These are phyloP conservation scores for Sorghum bicolor DNA, from an alignment of 176 grass and related monocot species.

Conservation along the genomic window Sorghum_bicolor_NCBIv3 NC_012873.2:4189501-4190000, in stretches of 20 bases:
- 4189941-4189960: too few species aligned
- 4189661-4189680: slow-evolving; percentile 31
- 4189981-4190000: too few species aligned
- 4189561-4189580: background rate
- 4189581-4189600: too few species aligned
- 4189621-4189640: slow-evolving; percentile 1
- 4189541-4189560: background rate
- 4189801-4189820: background rate
- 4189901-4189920: too few species aligned
- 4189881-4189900: background rate
- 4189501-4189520: background rate
- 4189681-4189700: background rate
- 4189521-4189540: background rate
- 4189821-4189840: background rate
- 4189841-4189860: slow-evolving; percentile 11
- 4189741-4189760: slow-evolving; percentile 24
- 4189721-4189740: background rate
- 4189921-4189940: too few species aligned
- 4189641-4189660: slow-evolving; percentile 29
- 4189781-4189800: background rate
- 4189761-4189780: slow-evolving; percentile 17
- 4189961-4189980: too few species aligned
- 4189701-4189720: background rate
- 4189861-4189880: background rate
- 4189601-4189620: too few species aligned